Base-by-base conservation (phyloP, 441 rosid genomes). In the Lepidium campestre region DNA sequence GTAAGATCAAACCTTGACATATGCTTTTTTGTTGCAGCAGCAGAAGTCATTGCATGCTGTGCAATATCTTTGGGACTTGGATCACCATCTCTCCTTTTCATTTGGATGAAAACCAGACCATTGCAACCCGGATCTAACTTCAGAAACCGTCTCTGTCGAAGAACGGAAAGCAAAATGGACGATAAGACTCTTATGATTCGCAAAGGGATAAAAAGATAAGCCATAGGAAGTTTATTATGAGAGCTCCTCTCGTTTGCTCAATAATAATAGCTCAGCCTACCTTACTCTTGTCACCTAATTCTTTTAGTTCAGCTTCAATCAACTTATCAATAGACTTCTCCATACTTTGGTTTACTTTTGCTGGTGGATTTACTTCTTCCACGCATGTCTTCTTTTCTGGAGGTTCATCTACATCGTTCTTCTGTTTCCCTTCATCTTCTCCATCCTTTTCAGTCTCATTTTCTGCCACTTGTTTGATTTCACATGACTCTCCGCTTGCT, bases 271-370 rank as follows among this genome's bases (percentile, higher is more conserved):
- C 46, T 23, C 12, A 58, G 58, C 60, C 52, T 58, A 65, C 80
- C 97, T 94, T 91, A 73, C 73, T 94, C 81, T 86, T 91, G 71
- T 94, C 99, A 36, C 96, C 91, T 40, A 94, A 90, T 78, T 91
- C 99, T 75, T 78, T 73, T 10, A 94, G 86, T 69, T 94, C 99
- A 62, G 83, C 99, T 68, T 91, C 97, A 61, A 94, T 94, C 34
- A 94, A 86, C 81, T 81, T 81, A 82, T 94, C 99, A 77, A 94
- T 74, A 3, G 97, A 89, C 75, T 80, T 85, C 78, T 77, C 93
- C 11, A 63, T 76, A 61, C 76, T 79, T 32, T 62, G 80, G 31
- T 47, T 74, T 22, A 31, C 72, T 67, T 60, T 40, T 57, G 80
- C 71, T 20, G 85, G 66, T 25, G 76, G 71, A 67, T 72, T 72